These are phyloP conservation scores for Monosporozyma servazzii DNA, from an alignment of 805 yeast genomes.

Conservation along the genomic window DNA sequence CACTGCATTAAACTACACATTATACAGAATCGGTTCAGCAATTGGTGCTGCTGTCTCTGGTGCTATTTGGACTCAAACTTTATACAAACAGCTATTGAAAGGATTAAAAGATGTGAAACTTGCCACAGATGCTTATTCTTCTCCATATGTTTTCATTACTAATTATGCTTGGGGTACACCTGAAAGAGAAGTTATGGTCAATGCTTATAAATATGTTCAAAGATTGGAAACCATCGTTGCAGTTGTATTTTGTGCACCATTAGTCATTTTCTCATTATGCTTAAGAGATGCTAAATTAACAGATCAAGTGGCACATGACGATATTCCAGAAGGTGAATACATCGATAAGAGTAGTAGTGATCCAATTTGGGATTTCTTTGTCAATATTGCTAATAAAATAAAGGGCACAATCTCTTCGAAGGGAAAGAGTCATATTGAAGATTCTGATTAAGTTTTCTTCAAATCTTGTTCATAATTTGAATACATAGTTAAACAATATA, in stretches of 20 bases:
- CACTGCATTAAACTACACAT: conserved; percentile 46
- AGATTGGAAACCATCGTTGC: conserved; percentile 43
- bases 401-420: background rate
- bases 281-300: conserved; percentile 22
- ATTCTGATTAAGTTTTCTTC: background rate
- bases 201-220: conserved; percentile 52
- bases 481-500: background rate
- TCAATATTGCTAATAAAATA: background rate
- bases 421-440: background rate
- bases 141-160: conserved; percentile 43
- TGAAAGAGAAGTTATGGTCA: conserved; percentile 47
- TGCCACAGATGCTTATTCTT: conserved; percentile 40
- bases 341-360: conserved; percentile 14
- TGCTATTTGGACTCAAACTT: conserved; percentile 59
- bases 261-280: conserved; percentile 19
- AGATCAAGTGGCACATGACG: conserved; percentile 21
- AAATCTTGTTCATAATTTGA: background rate
- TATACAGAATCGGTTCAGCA: conserved; percentile 55
- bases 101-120: conserved; percentile 31
- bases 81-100: conserved; percentile 37
- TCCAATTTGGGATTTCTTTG: conserved; percentile 14
- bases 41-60: conserved; percentile 57
- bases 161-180: conserved; percentile 54
- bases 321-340: conserved; percentile 21
- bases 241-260: conserved; percentile 21